Base-by-base conservation (phyloP, 305 asterid genomes). In the Fraxinus albicans region DNA sequence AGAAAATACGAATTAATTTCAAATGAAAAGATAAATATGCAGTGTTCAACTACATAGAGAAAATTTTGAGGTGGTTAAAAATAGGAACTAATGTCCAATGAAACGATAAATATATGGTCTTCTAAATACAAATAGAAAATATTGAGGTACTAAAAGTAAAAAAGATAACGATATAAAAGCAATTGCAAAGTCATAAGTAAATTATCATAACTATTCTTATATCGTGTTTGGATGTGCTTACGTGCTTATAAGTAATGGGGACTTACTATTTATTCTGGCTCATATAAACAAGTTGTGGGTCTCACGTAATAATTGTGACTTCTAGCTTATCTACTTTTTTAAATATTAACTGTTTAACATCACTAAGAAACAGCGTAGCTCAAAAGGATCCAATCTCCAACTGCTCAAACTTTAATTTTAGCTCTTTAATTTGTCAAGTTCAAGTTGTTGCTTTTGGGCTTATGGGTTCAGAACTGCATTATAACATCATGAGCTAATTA, bases 111-210 rank as follows among this genome's bases (percentile, higher is more conserved):
- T 50, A 50, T 15, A 15, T 15, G 21, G 21, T 15, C 21, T 17
- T 50, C 21, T 3, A 50, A 50, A 50, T 50, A 50, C 17, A 50
- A 50, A 50, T 50, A 50, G 15, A 50, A 50, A 15, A 50, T 50
- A 13, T 15, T 15, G 60, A 80, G 91, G 99, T 98, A 95, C 94
- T 85, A 42, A 42, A 42, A 42, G 53, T 42, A 10, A 42, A 42
- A 42, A 42, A 42, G 53, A 42, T 42, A 42, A 42, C 53, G 17
- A 10, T 42, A 10, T 10, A 42, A 42, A 15, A 42, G 53, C 53
- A 42, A 42, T 15, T 42, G 17, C 53, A 42, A 10, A 42, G 4
- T 10, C 53, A 42, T 42, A 42, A 42, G 53, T 10, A 42, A 42
- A 42, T 10, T 10, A 42, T 42, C 53, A 10, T 42, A 42, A 42